Evolutionary conservation across 164 flowering plant species (phyloP).

Genomic region (grape (Vitis vinifera)): ASM3070453v1 NC_081817.1:4910001-4910500

Average conservation of each 20-base stretch:
- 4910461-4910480: not conserved
- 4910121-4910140: too few relatives aligned
- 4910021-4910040: too few relatives aligned
- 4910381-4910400: constrained; percentile 56
- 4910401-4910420: constrained; percentile 66
- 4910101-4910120: too few relatives aligned
- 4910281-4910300: not conserved
- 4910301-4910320: constrained; percentile 67
- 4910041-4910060: too few relatives aligned
- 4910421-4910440: constrained; percentile 79
- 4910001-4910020: too few relatives aligned
- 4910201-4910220: not conserved
- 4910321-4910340: constrained; percentile 93
- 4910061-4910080: too few relatives aligned
- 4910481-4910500: not conserved
- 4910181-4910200: not conserved
- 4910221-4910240: not conserved
- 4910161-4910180: not conserved
- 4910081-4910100: too few relatives aligned
- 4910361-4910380: constrained; percentile 45
- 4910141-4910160: too few relatives aligned
- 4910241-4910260: not conserved
- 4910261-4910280: not conserved
- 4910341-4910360: constrained; percentile 75
- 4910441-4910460: constrained; percentile 21